Percentiles rank a stretch among this genome's conserved stretches.
Conservation (phyloP, 441 rosid species). For the Euphorbia celastroides region DNA sequence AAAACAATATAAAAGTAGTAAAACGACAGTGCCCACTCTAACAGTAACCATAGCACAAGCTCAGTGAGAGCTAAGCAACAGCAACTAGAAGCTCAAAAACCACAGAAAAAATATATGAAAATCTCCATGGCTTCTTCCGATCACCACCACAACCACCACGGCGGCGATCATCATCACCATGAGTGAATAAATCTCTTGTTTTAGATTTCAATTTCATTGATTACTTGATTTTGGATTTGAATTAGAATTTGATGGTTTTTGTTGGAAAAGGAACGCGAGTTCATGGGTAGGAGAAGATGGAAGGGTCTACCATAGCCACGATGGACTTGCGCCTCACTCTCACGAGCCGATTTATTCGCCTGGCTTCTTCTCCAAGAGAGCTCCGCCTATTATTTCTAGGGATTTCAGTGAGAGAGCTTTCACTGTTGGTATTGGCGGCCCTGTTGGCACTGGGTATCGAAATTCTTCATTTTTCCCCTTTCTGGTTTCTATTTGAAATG, state of each 20-base stretch:
- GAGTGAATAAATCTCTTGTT: conserved; percentile 27
- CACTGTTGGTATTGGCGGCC: conserved; percentile 96
- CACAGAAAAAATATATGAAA: not conserved
- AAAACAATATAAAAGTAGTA: not conserved
- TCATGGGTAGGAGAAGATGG: conserved; percentile 83
- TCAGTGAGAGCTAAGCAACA: not conserved
- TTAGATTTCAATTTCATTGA: not conserved
- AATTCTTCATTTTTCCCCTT: not conserved
- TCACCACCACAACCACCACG: conserved; percentile 29
- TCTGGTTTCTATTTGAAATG: not conserved
- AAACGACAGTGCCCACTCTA: not conserved
- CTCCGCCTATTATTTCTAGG: conserved; percentile 67
- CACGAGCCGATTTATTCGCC: conserved; percentile 98
- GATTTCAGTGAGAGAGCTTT: conserved; percentile 90
- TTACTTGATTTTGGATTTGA: conserved; percentile 2
- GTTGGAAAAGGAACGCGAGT: conserved; percentile 25
- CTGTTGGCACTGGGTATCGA: conserved; percentile 91
- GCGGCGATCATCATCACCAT: conserved; percentile 27
- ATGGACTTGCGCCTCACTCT: conserved; percentile 92
- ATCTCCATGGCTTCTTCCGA: conserved; percentile 51
- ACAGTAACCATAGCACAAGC: not conserved
- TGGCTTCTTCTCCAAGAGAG: conserved; percentile 85
- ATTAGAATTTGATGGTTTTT: conserved; percentile 8
- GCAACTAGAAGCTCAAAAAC: not conserved
- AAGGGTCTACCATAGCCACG: conserved; percentile 86